A percentile compares a stretch with the other conserved stretches of the same genome.
These are phyloP conservation scores for Carallia pectinifolia DNA, from an alignment of 345 rosid genomes.

Conservation along the genomic window DNA sequence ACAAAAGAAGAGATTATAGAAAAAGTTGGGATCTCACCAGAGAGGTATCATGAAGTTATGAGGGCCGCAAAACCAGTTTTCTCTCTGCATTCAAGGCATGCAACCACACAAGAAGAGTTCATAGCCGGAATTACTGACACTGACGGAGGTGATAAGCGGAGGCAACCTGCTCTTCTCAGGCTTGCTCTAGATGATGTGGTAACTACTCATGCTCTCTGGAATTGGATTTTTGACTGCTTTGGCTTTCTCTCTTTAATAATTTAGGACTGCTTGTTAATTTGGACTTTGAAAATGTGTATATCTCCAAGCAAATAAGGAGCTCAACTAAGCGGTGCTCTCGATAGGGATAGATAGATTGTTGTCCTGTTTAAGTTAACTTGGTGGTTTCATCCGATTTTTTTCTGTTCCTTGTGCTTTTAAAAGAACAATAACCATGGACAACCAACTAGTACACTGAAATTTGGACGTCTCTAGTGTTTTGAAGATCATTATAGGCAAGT, in stretches of 20 bases:
- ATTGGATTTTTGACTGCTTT: not conserved
- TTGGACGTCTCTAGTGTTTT: no score
- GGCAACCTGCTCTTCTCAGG: conserved; percentile 85
- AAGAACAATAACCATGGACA: no score
- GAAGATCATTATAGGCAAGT: no score
- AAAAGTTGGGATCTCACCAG: conserved; percentile 66
- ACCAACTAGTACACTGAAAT: no score
- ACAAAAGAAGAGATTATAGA: conserved; percentile 66
- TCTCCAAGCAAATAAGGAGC: no score
- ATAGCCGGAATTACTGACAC: conserved; percentile 67
- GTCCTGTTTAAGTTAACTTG: no score
- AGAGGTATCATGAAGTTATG: conserved; percentile 77
- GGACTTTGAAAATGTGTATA: no score
- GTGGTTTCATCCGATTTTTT: no score
- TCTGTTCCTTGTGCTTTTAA: no score
- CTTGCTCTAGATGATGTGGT: conserved; percentile 99
- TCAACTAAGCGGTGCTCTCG: no score
- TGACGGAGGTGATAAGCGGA: conserved; percentile 59
- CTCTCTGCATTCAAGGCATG: conserved; percentile 75
- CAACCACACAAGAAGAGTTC: conserved; percentile 81
- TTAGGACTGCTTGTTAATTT: no score
- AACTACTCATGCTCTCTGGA: conserved; percentile 9
- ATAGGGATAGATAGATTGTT: no score
- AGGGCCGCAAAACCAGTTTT: conserved; percentile 66
- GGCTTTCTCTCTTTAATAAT: not conserved